Evolutionary conservation across 2,329 filamentous ascomycete species (phyloP).

Genomic region (Bipolaris sorokiniana): DNA sequence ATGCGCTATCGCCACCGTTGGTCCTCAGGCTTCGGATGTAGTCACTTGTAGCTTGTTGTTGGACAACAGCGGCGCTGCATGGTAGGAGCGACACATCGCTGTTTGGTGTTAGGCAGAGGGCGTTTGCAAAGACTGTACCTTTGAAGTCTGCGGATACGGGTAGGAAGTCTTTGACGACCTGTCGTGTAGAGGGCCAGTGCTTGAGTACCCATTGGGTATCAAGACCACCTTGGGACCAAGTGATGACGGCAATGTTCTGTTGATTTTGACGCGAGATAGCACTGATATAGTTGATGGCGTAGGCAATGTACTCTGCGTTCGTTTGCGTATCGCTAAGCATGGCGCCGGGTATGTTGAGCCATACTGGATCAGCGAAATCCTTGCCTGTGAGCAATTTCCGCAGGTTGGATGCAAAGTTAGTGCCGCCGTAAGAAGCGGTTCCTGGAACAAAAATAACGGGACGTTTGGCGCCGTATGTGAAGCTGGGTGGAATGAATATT

Average conservation of each 20-base stretch:
- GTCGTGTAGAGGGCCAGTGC: constrained; percentile 61
- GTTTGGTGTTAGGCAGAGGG: constrained; percentile 24
- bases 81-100: constrained; percentile 34
- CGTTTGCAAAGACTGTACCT: constrained; percentile 53
- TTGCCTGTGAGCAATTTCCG: constrained; percentile 54
- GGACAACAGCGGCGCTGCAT: constrained; percentile 52
- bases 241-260: constrained; percentile 22
- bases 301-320: constrained; percentile 63
- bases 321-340: constrained; percentile 58
- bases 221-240: constrained; percentile 63
- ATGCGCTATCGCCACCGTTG: constrained; percentile 58
- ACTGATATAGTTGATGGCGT: constrained; percentile 62
- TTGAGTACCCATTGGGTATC: constrained; percentile 64
- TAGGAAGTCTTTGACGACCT: constrained; percentile 57
- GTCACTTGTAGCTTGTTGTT: constrained; percentile 56
- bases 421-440: constrained; percentile 58
- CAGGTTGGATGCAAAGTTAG: constrained; percentile 56
- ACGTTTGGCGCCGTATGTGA: constrained; percentile 52
- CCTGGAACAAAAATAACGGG: constrained; percentile 62
- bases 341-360: constrained; percentile 61
- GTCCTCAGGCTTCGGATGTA: constrained; percentile 53
- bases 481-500: constrained; percentile 59
- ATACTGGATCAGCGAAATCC: constrained; percentile 50
- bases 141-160: constrained; percentile 61
- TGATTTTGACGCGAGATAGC: constrained; percentile 44